phyloP scores from a whole-genome alignment of 495 filamentous ascomycete genomes.

The Zalerion maritima region DNA sequence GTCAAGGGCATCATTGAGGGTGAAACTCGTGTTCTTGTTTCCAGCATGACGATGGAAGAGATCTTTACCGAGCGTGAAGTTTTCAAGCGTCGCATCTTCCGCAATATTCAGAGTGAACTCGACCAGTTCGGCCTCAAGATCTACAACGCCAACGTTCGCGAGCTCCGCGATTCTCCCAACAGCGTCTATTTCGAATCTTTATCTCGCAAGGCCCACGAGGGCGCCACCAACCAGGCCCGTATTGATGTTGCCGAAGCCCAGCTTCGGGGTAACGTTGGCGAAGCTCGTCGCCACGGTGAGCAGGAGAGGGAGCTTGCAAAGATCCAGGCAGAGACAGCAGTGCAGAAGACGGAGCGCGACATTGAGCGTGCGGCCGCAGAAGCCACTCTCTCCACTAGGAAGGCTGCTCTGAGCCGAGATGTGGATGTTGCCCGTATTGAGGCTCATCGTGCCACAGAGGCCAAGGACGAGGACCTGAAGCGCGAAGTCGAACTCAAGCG shows the following conservation, averaged over 20 bases:
- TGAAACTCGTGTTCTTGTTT: constrained; percentile 65
- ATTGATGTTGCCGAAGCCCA: constrained; percentile 71
- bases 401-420: constrained; percentile 53
- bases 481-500: constrained; percentile 59
- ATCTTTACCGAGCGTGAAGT: constrained; percentile 68
- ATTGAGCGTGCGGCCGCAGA: constrained; percentile 66
- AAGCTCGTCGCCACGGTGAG: constrained; percentile 60
- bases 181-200: constrained; percentile 67
- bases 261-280: constrained; percentile 63
- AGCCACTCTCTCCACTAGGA: constrained; percentile 51
- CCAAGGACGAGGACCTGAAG: constrained; percentile 60
- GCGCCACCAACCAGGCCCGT: constrained; percentile 61
- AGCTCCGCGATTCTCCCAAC: constrained; percentile 62
- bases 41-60: constrained; percentile 75
- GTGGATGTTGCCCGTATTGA: constrained; percentile 58
- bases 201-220: constrained; percentile 69
- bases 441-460: constrained; percentile 54
- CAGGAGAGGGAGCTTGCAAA: constrained; percentile 69
- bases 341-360: constrained; percentile 69
- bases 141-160: constrained; percentile 71
- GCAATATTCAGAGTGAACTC: constrained; percentile 61
- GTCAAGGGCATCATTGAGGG: constrained; percentile 83
- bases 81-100: constrained; percentile 65
- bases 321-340: constrained; percentile 68
- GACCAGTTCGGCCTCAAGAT: constrained; percentile 58